These are phyloP conservation scores for Wickerhamiella azyma DNA, from an alignment of 805 yeast genomes.

Conservation along the genomic window DNA sequence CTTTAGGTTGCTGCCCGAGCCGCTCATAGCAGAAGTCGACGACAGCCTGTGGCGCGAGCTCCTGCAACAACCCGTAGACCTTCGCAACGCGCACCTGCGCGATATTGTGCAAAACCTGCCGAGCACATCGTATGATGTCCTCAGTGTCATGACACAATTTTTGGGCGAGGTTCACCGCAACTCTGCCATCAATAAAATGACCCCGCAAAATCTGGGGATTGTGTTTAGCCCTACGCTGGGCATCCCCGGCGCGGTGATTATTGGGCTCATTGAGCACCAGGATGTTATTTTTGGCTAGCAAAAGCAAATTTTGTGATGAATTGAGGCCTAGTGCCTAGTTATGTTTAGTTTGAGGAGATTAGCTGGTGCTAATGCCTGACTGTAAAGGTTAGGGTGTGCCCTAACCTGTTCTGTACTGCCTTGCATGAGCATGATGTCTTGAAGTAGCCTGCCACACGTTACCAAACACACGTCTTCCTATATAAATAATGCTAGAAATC, in stretches of 20 bases:
- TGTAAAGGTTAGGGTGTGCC: no score
- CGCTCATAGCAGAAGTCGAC: slow-evolving; percentile 40
- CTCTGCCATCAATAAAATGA: slow-evolving; percentile 65
- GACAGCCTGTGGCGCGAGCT: slow-evolving; percentile 21
- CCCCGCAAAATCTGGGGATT: slow-evolving; percentile 58
- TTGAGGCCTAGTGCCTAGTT: no score
- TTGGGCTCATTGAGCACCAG: slow-evolving; percentile 48
- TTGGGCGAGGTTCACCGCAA: slow-evolving; percentile 50
- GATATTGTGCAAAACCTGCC: slow-evolving; percentile 31
- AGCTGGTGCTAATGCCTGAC: no score
- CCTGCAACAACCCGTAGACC: slow-evolving; percentile 22
- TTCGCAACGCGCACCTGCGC: slow-evolving; percentile 18
- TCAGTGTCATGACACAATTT: slow-evolving; percentile 53
- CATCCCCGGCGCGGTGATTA: slow-evolving; percentile 46
- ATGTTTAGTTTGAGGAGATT: no score
- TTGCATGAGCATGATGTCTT: no score
- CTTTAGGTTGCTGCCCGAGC: slow-evolving; percentile 60
- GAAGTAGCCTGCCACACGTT: no score
- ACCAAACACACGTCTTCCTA: background rate
- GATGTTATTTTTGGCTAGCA: slow-evolving; percentile 40
- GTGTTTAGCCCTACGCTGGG: slow-evolving; percentile 74
- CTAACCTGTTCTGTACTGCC: no score
- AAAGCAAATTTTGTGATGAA: background rate
- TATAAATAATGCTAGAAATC: slow-evolving; percentile 2
- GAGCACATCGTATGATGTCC: slow-evolving; percentile 40